Base-by-base conservation (phyloP, 164 flowering plant species). In the Berberis thunbergii region DNA sequence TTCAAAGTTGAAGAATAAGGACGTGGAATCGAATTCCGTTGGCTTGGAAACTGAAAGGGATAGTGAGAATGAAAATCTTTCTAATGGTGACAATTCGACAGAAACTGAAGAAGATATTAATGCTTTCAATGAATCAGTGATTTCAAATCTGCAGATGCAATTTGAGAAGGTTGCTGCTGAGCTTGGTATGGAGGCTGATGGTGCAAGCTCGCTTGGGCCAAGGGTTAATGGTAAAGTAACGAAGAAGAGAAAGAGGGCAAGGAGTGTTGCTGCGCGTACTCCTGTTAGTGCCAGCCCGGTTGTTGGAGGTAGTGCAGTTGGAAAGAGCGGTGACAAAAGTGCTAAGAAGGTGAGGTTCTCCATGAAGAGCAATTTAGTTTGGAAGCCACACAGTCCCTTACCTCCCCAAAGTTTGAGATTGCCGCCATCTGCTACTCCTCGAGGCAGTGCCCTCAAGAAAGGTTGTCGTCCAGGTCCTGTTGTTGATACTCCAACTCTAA, bases 391-490 rank as follows among this genome's bases (percentile, higher is more conserved):
- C 11, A 85, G 60, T 65, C 97, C 98, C 43, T 69, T 93, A 64
- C 97, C 98, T 56, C 95, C 96, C 1, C 83, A 88, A 63, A 77
- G 78, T 63, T 72, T 94, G 85, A 87, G 98, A 73, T 54, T 90
- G 59, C 98, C 98, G 8, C 96, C 98, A 3, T 88, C 97, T 63
- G 91, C 73, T 45, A 86, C 96, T 41, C 98, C 98, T 11, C 77
- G 97, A 69, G 98, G 98, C n/a, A 94, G 98, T 80, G 98, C 98
- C 0, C 86, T 94, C 43, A 94, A 93, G 82, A 82, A 93, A 76
- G 97, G 97, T 2, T 59, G 84, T 13, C 78, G 88, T 46, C 86
- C 97, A 9, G 98, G 98, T 65, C 98, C 98, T 7, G 72, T 94
- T 6, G 78, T 79, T 64, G 92, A 85, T 69, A 68, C 71, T 13